These are phyloP conservation scores for Luffa aegyptiaca DNA, from an alignment of 306 rosid species.

Conservation along the genomic window DNA sequence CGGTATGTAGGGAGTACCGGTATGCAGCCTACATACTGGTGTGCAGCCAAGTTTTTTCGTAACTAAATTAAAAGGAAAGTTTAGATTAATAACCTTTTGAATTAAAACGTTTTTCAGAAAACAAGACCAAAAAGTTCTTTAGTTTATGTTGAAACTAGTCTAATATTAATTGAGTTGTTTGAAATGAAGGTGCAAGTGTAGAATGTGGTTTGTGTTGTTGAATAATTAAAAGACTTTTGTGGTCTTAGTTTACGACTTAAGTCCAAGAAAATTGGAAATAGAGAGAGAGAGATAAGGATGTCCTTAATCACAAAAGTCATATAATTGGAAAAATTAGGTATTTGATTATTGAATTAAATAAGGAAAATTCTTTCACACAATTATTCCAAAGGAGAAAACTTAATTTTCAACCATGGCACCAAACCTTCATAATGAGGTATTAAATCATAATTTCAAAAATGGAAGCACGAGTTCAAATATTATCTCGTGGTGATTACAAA, in stretches of 20 bases:
- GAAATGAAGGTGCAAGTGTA: not conserved
- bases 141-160: not conserved
- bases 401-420: not conserved
- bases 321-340: conserved; percentile 1
- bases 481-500: not conserved
- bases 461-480: not conserved
- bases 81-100: not conserved
- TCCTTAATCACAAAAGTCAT: not conserved
- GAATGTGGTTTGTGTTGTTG: not conserved
- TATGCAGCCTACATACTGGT: too few relatives aligned
- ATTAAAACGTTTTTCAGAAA: not conserved
- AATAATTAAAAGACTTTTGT: conserved; percentile 1
- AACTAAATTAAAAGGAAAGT: too few relatives aligned
- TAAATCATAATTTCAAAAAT: not conserved
- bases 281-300: not conserved
- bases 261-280: conserved; percentile 2
- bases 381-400: not conserved
- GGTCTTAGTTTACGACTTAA: not conserved
- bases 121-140: not conserved
- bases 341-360: not conserved
- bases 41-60: too few relatives aligned
- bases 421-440: not conserved
- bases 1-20: too few relatives aligned
- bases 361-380: not conserved
- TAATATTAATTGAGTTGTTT: not conserved